phyloP scores from a whole-genome alignment of 129 eudicot genomes.

The Lonicera japonica region DNA sequence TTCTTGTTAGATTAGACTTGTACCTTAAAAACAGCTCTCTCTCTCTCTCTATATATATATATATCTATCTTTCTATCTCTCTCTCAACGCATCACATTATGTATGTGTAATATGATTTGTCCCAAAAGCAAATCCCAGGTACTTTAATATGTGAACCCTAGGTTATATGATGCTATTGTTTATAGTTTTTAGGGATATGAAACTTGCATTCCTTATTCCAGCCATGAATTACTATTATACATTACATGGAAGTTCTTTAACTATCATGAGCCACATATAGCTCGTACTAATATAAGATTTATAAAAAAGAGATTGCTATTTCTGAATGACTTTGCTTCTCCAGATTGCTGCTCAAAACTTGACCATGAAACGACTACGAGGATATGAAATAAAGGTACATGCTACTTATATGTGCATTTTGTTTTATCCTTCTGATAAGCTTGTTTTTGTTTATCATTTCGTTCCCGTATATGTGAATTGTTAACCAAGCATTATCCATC shows the following conservation, averaged over 20 bases:
- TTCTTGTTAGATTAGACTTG: not conserved
- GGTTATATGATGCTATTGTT: too few relatives aligned
- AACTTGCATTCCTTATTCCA: not conserved
- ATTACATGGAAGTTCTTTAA: not conserved
- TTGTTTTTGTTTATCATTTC: not conserved
- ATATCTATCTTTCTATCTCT: too few relatives aligned
- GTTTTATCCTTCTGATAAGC: conserved; percentile 1
- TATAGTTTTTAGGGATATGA: not conserved
- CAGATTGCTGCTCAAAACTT: conserved; percentile 88
- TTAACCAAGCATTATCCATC: not conserved
- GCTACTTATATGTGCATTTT: not conserved
- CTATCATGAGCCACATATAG: not conserved
- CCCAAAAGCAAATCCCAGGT: too few relatives aligned
- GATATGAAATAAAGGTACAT: conserved; percentile 80
- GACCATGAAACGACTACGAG: conserved; percentile 85
- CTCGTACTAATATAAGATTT: too few relatives aligned
- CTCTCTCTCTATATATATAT: too few relatives aligned
- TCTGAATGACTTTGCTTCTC: conserved; percentile 15
- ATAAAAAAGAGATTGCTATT: not conserved
- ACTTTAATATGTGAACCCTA: too few relatives aligned
- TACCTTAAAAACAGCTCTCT: not conserved
- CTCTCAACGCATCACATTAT: not conserved
- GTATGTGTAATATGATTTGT: too few relatives aligned
- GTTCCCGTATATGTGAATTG: not conserved
- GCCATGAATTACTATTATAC: not conserved